Percentiles rank a stretch among this genome's conserved stretches.
phyloP scores from a whole-genome alignment of 2,329 filamentous ascomycete species.

The Pseudocercospora ulei region DNA sequence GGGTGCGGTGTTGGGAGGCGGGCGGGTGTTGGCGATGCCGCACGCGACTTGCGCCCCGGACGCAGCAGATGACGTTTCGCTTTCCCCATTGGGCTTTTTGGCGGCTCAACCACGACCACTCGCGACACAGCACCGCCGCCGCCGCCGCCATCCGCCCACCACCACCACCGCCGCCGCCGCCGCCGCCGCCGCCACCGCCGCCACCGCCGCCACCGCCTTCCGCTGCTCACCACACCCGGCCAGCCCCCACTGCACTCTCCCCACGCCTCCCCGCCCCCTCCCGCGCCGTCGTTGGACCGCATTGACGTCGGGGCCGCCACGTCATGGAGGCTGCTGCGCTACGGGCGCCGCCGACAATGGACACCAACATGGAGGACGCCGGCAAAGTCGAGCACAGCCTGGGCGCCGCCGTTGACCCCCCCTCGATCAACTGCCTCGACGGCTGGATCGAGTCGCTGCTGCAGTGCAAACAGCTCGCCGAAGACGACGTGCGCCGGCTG shows the following conservation, averaged over 20 bases:
- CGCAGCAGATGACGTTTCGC: too few relatives aligned
- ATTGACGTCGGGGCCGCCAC: too few relatives aligned
- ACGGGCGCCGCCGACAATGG: slow-evolving; percentile 36
- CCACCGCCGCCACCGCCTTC: neutral
- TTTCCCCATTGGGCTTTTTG: too few relatives aligned
- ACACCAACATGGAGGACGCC: slow-evolving; percentile 98
- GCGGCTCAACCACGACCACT: too few relatives aligned
- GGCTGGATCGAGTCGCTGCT: slow-evolving; percentile 98
- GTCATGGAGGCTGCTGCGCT: slow-evolving; percentile 33
- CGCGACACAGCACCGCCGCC: too few relatives aligned
- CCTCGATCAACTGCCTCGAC: slow-evolving; percentile 84
- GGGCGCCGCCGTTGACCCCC: slow-evolving; percentile 63
- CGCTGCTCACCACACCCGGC: neutral
- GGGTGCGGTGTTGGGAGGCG: too few relatives aligned
- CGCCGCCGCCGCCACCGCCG: neutral
- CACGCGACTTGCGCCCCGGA: too few relatives aligned
- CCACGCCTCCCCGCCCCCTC: neutral
- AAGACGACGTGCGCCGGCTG: slow-evolving; percentile 87
- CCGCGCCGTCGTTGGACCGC: too few relatives aligned
- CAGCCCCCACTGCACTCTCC: neutral
- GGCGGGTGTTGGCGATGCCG: too few relatives aligned
- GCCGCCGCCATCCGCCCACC: too few relatives aligned
- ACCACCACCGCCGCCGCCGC: neutral
- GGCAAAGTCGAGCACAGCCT: slow-evolving; percentile 72
- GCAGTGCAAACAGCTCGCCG: slow-evolving; percentile 94